These are phyloP conservation scores for Sporothrix pallida DNA, from an alignment of 2,329 filamentous ascomycete genomes.

Conservation along the genomic window DNA sequence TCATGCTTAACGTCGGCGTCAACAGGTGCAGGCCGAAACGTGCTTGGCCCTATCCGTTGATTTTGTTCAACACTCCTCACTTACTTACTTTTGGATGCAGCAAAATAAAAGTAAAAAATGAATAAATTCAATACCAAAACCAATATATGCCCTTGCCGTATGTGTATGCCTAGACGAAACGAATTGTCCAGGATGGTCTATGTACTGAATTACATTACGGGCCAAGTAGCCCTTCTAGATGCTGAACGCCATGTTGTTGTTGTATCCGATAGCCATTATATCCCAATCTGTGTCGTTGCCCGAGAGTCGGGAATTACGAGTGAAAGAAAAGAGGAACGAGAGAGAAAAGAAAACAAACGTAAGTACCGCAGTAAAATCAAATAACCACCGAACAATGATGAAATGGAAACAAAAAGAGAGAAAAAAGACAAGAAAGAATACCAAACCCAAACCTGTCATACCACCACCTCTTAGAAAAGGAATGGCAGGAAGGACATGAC, in stretches of 20 bases:
- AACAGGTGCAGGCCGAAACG: too few relatives aligned
- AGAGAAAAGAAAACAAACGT: not conserved
- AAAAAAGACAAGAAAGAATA: not conserved
- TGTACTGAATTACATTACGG: constrained; percentile 23
- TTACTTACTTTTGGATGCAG: too few relatives aligned
- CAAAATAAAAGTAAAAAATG: too few relatives aligned
- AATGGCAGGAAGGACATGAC: constrained; percentile 41
- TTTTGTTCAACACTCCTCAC: too few relatives aligned
- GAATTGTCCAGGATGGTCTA: constrained; percentile 4
- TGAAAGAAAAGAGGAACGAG: not conserved
- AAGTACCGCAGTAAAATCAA: not conserved
- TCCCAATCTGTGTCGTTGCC: constrained; percentile 8
- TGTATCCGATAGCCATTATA: not conserved
- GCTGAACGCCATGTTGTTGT: constrained; percentile 18
- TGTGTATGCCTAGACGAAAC: not conserved
- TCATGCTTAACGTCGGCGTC: too few relatives aligned
- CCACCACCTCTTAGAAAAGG: constrained; percentile 17
- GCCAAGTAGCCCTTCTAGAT: constrained; percentile 16
- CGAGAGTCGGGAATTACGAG: too few relatives aligned
- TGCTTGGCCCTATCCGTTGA: too few relatives aligned
- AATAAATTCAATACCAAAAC: not conserved
- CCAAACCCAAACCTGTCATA: not conserved
- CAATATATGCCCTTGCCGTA: constrained; percentile 22
- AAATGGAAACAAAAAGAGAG: not conserved
- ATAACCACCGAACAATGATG: not conserved